Base-by-base conservation (phyloP, 2,329 filamentous ascomycete genomes). In the Raffaelea albimanens region DNA sequence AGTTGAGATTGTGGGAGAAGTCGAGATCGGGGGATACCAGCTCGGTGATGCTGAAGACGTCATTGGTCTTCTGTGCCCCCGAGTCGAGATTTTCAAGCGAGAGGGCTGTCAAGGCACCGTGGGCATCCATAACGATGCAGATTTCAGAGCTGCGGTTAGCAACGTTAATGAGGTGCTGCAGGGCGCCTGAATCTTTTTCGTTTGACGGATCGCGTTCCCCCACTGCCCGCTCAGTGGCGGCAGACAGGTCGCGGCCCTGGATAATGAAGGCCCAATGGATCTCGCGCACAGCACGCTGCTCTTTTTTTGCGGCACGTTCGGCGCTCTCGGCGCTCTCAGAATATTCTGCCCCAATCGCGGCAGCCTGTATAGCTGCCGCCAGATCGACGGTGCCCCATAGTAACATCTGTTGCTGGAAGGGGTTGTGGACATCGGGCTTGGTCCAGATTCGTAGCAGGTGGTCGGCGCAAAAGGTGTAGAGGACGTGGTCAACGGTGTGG, bases 401-500 rank as follows among this genome's bases (percentile, higher is more conserved):
- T 47, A 85, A 79, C 60, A 96, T 71, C 5, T 85, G 78, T 45
- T 87, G 81, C 13, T 82, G 70, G 5, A 40, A 40, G 16, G 44
- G 41, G 19, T 82, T 78, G 56, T 85, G 78, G 34, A 80, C 75
- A 51, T 95, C 87, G 5, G 80, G 81, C 9, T 83, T 76, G 0
- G 84, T 83, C 91, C 91, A 98, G 38, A 96, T 76, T 41, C 90
- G 79, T 52, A 97, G 69, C 44, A 83, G 71, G 49, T 84, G 82
- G 61, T 98, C 93, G 14, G 80, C 75, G 56, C 88, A 94, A 53
- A 90, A 80, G 0, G 93, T 95, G 60, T 95, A 97, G 1, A 98
- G 73, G 1, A 95, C 83, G 63, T 95, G 93, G 36, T 93, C 85
- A 47, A 84, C 77, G 5, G 80, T 81, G 60, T 95, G 86, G 33